These are phyloP conservation scores for Candida peoriensis DNA, from an alignment of 805 yeast genomes.

Conservation along the genomic window DNA sequence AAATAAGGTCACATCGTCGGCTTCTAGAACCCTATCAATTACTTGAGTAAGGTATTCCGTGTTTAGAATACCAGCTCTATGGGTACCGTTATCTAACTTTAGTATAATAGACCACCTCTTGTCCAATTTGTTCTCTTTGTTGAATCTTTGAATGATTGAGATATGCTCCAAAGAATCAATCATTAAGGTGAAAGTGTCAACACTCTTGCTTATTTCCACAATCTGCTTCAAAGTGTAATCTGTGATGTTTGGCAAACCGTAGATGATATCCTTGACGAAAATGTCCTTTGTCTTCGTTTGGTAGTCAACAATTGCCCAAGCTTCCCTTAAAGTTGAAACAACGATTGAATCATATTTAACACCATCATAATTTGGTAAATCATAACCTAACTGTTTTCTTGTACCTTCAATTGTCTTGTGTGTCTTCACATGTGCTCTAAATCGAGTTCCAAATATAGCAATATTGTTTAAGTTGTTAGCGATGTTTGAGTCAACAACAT, in stretches of 20 bases:
- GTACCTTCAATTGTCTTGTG: constrained; percentile 66
- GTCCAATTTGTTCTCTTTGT: constrained; percentile 17
- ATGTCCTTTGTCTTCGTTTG: constrained; percentile 23
- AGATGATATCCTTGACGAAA: constrained; percentile 42
- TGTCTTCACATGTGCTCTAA: constrained; percentile 74
- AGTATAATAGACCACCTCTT: constrained; percentile 59
- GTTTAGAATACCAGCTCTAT: constrained; percentile 56
- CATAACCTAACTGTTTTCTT: constrained; percentile 45
- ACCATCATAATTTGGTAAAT: constrained; percentile 25
- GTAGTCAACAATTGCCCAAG: constrained; percentile 41
- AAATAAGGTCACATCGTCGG: constrained; percentile 38
- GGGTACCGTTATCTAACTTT: constrained; percentile 67
- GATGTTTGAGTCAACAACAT: constrained; percentile 35
- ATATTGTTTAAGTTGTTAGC: constrained; percentile 43
- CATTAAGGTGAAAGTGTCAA: constrained; percentile 48
- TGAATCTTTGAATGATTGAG: constrained; percentile 37
- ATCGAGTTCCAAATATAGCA: constrained; percentile 31
- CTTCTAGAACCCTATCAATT: constrained; percentile 27
- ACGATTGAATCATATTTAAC: constrained; percentile 45
- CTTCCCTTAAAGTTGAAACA: constrained; percentile 67
- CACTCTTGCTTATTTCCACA: constrained; percentile 34
- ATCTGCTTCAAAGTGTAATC: constrained; percentile 45
- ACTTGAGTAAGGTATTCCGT: constrained; percentile 30
- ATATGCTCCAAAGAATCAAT: constrained; percentile 58
- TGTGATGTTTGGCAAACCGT: constrained; percentile 54